Evolutionary conservation across 2,329 filamentous ascomycete species (phyloP).

Genomic region (Calonectria pauciramosa): DNA sequence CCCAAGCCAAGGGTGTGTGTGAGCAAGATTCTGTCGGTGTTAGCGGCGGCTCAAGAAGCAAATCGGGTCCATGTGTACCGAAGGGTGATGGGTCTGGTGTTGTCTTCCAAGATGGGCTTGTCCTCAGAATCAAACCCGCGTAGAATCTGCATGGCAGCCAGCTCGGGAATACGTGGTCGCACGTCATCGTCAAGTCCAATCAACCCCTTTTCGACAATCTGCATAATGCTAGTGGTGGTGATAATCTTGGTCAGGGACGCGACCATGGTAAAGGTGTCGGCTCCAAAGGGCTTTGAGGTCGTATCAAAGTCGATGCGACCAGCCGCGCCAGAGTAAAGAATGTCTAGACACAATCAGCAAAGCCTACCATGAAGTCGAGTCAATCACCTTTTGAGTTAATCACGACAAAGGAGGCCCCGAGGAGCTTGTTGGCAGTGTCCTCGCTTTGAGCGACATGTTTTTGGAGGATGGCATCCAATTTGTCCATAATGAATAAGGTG

Average conservation of each 20-base stretch:
- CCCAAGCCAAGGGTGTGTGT: conserved; percentile 64
- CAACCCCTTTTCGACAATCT: conserved; percentile 54
- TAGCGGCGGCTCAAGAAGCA: not conserved
- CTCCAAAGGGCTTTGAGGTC: conserved; percentile 47
- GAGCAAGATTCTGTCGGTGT: conserved; percentile 54
- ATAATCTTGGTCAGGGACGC: conserved; percentile 62
- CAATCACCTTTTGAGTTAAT: conserved; percentile 48
- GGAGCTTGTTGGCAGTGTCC: conserved; percentile 50
- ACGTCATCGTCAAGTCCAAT: conserved; percentile 55
- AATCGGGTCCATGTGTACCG: conserved; percentile 40
- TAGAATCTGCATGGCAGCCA: conserved; percentile 52
- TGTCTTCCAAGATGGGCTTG: conserved; percentile 54
- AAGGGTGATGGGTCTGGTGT: conserved; percentile 54
- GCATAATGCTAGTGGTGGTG: conserved; percentile 54
- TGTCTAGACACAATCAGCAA: conserved; percentile 37
- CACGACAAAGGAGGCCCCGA: conserved; percentile 54
- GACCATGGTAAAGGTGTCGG: conserved; percentile 52
- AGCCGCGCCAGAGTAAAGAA: conserved; percentile 53
- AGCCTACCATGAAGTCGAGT: not conserved
- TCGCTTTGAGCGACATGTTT: conserved; percentile 46
- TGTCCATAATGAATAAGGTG: conserved; percentile 41
- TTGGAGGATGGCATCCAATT: conserved; percentile 47
- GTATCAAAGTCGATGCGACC: conserved; percentile 51
- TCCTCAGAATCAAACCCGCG: conserved; percentile 52
- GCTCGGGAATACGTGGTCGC: conserved; percentile 50